Conservation (phyloP, 441 rosid species). For the Brassica hybrid region DNA sequence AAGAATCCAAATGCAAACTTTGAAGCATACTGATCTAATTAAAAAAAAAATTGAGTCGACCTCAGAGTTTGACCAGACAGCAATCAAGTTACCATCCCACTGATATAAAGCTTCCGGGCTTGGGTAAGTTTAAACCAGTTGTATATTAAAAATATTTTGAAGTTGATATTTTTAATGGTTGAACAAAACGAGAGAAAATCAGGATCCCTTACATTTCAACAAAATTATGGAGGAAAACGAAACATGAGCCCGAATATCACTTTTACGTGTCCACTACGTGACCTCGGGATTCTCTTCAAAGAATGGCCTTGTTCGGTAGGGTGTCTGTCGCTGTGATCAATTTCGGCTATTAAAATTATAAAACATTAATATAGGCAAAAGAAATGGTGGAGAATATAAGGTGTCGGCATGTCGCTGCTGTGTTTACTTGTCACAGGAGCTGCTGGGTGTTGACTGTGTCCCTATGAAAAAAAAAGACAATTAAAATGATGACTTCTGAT, state of each 20-base stretch:
- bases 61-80: not conserved
- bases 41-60: not conserved
- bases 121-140: too few species aligned
- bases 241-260: not conserved
- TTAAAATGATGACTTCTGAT: not conserved
- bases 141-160: not conserved
- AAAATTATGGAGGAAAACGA: not conserved
- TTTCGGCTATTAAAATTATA: not conserved
- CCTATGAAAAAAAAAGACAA: not conserved
- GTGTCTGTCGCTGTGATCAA: not conserved
- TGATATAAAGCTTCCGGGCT: not conserved
- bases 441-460: not conserved
- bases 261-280: not conserved
- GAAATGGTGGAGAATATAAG: not conserved
- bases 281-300: not conserved
- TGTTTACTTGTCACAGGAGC: not conserved
- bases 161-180: not conserved
- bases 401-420: not conserved
- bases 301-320: not conserved
- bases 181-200: not conserved
- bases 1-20: not conserved
- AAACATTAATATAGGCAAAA: not conserved
- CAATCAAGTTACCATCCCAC: not conserved
- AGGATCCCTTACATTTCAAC: not conserved
- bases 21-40: not conserved